Evolutionary conservation across 2,329 filamentous ascomycete genomes (phyloP).

Genomic region (Fusarium vanettenii): DNA sequence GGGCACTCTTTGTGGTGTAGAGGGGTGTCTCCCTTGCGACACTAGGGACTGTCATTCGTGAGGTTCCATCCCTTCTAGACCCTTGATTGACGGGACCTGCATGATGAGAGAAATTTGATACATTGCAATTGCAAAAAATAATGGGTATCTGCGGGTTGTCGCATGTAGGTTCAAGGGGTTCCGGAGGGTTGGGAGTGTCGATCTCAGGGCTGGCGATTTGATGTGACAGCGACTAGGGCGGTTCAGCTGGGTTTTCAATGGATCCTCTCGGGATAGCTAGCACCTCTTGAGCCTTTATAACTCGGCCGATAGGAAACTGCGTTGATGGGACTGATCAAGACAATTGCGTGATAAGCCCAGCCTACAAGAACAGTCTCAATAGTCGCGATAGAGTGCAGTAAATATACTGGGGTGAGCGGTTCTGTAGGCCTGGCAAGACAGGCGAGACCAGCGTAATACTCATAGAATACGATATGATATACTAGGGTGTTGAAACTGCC

Average conservation of each 20-base stretch:
- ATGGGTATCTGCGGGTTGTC: neutral
- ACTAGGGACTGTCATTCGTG: slow-evolving; percentile 8
- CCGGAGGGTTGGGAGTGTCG: neutral
- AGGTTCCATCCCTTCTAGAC: slow-evolving; percentile 3
- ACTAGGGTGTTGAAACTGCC: too few species aligned
- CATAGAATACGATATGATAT: too few species aligned
- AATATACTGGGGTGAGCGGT: neutral
- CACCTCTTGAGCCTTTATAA: too few species aligned
- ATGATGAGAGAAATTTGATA: slow-evolving; percentile 19
- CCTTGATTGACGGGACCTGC: slow-evolving; percentile 7
- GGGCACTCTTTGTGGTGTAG: neutral
- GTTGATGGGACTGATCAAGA: too few species aligned
- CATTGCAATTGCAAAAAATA: neutral
- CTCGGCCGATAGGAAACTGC: neutral
- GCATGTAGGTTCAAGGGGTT: neutral
- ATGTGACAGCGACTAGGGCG: neutral
- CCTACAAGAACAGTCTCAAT: neutral
- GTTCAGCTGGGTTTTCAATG: too few species aligned
- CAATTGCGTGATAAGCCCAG: neutral
- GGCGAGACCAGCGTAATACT: too few species aligned
- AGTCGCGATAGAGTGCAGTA: neutral
- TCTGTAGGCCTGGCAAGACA: too few species aligned
- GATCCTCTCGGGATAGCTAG: neutral
- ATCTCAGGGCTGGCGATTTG: neutral
- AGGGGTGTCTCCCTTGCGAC: slow-evolving; percentile 21